phyloP scores from a whole-genome alignment of 257 asterid genomes.

The Forsythia viridissima region DNA sequence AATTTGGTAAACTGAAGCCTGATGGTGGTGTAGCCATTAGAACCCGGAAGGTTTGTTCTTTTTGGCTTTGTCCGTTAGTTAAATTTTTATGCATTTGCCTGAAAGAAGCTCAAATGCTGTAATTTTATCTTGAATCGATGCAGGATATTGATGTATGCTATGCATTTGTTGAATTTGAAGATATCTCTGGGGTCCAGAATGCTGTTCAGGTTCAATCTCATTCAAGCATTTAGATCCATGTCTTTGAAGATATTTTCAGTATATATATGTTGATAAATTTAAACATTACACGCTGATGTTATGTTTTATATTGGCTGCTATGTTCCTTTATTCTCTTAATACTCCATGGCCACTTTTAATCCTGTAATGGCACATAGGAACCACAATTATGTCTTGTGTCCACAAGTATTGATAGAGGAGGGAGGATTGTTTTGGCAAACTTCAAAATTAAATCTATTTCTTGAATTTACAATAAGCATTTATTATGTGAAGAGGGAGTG shows the following conservation, averaged over 20 bases:
- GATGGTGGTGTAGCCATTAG: slow-evolving; percentile 98
- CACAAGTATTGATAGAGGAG: not conserved
- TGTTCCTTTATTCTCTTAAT: not conserved
- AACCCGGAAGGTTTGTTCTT: slow-evolving; percentile 80
- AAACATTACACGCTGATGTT: not conserved
- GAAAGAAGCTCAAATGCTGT: slow-evolving; percentile 21
- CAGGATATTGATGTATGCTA: slow-evolving; percentile 95
- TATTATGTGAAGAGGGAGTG: not conserved
- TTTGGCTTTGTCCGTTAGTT: slow-evolving; percentile 6
- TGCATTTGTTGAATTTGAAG: slow-evolving; percentile 96
- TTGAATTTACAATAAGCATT: not conserved
- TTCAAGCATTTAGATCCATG: not conserved
- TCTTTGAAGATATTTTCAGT: not conserved
- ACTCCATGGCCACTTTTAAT: not conserved
- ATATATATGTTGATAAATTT: not conserved
- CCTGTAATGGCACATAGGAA: not conserved
- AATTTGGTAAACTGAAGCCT: slow-evolving; percentile 77
- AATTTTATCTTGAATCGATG: slow-evolving; percentile 22
- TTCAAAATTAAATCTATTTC: not conserved
- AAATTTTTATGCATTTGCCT: not conserved
- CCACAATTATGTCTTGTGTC: not conserved
- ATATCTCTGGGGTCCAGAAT: slow-evolving; percentile 83
- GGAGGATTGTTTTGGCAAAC: not conserved
- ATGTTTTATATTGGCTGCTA: not conserved
- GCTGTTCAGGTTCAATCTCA: slow-evolving; percentile 74